phyloP scores from a whole-genome alignment of 2,329 filamentous ascomycete genomes.

The Pseudocercospora musae region DNA sequence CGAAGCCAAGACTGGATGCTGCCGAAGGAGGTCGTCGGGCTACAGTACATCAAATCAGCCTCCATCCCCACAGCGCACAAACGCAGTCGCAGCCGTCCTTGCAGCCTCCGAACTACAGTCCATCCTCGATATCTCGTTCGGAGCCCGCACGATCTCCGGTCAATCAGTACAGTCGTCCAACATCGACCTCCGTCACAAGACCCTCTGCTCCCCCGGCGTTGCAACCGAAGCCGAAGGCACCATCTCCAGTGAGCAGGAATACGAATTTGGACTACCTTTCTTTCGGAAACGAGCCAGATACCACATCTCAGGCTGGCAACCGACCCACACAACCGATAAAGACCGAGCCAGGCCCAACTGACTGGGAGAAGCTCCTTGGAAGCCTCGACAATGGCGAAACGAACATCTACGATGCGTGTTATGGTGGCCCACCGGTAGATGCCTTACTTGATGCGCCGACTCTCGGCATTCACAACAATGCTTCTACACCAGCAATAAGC shows the following conservation, averaged over 20 bases:
- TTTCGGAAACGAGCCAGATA: conserved; percentile 40
- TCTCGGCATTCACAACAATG: conserved; percentile 32
- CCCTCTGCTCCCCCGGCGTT: conserved; percentile 24
- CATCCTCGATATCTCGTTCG: conserved; percentile 43
- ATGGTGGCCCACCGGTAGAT: conserved; percentile 59
- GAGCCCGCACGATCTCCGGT: conserved; percentile 48
- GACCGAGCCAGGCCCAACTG: conserved; percentile 53
- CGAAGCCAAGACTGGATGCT: conserved; percentile 19
- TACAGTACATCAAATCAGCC: conserved; percentile 42
- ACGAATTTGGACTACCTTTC: conserved; percentile 50
- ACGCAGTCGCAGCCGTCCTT: conserved; percentile 51
- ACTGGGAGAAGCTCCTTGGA: conserved; percentile 80
- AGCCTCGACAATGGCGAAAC: conserved; percentile 75
- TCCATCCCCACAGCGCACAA: conserved; percentile 49
- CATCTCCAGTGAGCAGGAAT: conserved; percentile 13
- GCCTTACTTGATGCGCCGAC: conserved; percentile 45
- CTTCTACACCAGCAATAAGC: conserved; percentile 22
- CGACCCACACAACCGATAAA: conserved; percentile 31
- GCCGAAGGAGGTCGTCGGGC: conserved; percentile 41
- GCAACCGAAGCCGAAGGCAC: conserved; percentile 15
- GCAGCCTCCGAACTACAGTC: conserved; percentile 38
- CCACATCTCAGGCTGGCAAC: conserved; percentile 6
- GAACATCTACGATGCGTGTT: conserved; percentile 82
- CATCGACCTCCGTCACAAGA: conserved; percentile 15
- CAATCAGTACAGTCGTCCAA: conserved; percentile 32